A percentile compares a stretch with the other conserved stretches of the same genome.
phyloP scores from a whole-genome alignment of 164 flowering plant species.

The Aristolochia fimbriata region DNA sequence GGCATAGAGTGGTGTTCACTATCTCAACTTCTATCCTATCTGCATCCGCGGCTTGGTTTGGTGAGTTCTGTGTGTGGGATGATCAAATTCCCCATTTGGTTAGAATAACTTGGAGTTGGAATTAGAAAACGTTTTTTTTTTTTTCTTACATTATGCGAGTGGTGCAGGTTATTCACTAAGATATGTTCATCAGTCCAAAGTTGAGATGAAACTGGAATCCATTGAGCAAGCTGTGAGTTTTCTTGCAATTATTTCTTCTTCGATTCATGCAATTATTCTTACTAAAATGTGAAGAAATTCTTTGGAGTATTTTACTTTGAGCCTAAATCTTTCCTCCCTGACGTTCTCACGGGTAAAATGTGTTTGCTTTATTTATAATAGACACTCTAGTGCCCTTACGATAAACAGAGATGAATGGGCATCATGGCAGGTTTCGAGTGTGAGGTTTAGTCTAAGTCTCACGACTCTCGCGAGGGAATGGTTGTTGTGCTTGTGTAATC shows the following conservation, averaged over 20 bases:
- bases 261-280: too few relatives aligned
- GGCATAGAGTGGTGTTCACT: constrained; percentile 82
- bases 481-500: too few relatives aligned
- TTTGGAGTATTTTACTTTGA: too few relatives aligned
- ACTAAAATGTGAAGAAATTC: too few relatives aligned
- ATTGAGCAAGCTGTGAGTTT: constrained; percentile 78
- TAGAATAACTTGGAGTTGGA: neutral
- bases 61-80: constrained; percentile 26
- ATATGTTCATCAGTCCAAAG: constrained; percentile 53
- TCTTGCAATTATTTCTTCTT: neutral
- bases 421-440: too few relatives aligned
- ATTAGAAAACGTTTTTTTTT: neutral
- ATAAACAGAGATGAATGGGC: too few relatives aligned
- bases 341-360: too few relatives aligned
- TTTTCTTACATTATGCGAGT: neutral
- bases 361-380: too few relatives aligned
- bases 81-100: neutral
- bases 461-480: too few relatives aligned
- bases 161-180: constrained; percentile 75
- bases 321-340: too few relatives aligned
- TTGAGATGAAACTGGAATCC: constrained; percentile 67
- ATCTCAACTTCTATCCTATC: constrained; percentile 77
- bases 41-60: constrained; percentile 50
- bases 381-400: too few relatives aligned
- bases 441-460: too few relatives aligned